Percentiles rank a stretch among this genome's conserved stretches.
These are phyloP conservation scores for Paecilomyces fulvus DNA, from an alignment of 2,329 filamentous ascomycete genomes.

Conservation along the genomic window DNA sequence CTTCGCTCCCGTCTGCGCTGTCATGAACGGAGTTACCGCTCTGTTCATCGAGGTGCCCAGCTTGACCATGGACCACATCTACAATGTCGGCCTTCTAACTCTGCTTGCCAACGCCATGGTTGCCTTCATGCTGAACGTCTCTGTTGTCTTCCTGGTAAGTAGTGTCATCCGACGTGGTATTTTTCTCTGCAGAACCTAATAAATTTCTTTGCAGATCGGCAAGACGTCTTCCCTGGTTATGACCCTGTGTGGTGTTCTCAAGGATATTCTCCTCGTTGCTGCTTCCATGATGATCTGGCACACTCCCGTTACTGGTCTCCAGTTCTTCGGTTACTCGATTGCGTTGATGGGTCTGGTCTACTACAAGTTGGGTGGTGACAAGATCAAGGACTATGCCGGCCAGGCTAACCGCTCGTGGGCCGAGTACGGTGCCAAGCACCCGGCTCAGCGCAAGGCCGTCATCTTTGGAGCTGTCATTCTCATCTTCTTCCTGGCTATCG, in stretches of 20 bases:
- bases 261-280: constrained; percentile 75
- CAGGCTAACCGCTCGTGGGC: constrained; percentile 72
- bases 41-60: constrained; percentile 59
- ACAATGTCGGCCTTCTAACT: constrained; percentile 55
- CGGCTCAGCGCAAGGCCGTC: constrained; percentile 68
- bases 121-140: constrained; percentile 73
- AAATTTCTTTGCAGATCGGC: constrained; percentile 55
- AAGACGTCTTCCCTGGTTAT: constrained; percentile 81
- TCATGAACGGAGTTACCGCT: constrained; percentile 68
- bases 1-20: constrained; percentile 74
- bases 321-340: constrained; percentile 69
- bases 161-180: background rate
- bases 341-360: constrained; percentile 58
- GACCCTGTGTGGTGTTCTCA: constrained; percentile 77
- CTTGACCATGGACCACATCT: constrained; percentile 59
- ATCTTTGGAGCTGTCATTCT: constrained; percentile 57
- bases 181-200: constrained; percentile 2
- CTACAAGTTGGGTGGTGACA: constrained; percentile 66
- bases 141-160: constrained; percentile 76
- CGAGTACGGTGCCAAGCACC: constrained; percentile 71
- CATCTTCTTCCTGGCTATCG: constrained; percentile 63
- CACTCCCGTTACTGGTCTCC: constrained; percentile 60
- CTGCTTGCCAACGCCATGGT: constrained; percentile 67
- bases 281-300: constrained; percentile 71
- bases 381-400: constrained; percentile 68